Percentiles rank a stretch among this genome's conserved stretches.
These are phyloP conservation scores for Metarhizium guizhouense DNA, from an alignment of 2,329 filamentous ascomycete species.

Conservation along the genomic window DNA sequence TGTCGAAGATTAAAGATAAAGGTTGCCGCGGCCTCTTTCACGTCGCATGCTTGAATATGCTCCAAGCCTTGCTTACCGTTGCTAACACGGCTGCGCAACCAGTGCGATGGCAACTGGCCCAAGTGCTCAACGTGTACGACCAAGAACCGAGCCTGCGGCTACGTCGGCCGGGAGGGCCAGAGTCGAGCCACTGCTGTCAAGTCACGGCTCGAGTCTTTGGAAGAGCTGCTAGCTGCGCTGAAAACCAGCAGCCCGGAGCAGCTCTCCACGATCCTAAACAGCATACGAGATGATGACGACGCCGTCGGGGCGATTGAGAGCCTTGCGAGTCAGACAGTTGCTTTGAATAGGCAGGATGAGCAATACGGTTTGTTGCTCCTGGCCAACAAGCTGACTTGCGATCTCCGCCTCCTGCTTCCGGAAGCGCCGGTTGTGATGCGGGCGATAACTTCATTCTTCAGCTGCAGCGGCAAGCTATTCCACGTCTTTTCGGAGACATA, in stretches of 20 bases:
- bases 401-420: background rate
- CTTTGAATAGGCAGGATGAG: background rate
- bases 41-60: background rate
- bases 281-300: background rate
- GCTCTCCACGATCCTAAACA: background rate
- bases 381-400: background rate
- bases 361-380: background rate
- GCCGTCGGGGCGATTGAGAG: background rate
- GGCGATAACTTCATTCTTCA: conserved; percentile 5
- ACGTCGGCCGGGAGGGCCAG: background rate
- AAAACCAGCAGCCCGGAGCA: background rate
- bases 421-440: background rate
- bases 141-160: background rate
- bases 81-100: background rate
- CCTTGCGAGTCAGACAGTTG: background rate
- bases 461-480: conserved; percentile 6
- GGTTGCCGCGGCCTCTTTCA: background rate
- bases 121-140: background rate
- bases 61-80: background rate
- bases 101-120: conserved; percentile 2
- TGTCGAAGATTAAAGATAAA: background rate
- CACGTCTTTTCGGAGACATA: conserved; percentile 8
- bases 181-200: background rate
- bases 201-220: background rate
- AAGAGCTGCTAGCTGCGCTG: background rate